phyloP scores from a whole-genome alignment of 2,329 filamentous ascomycete genomes.

The Aspergillus viridinutans region DNA sequence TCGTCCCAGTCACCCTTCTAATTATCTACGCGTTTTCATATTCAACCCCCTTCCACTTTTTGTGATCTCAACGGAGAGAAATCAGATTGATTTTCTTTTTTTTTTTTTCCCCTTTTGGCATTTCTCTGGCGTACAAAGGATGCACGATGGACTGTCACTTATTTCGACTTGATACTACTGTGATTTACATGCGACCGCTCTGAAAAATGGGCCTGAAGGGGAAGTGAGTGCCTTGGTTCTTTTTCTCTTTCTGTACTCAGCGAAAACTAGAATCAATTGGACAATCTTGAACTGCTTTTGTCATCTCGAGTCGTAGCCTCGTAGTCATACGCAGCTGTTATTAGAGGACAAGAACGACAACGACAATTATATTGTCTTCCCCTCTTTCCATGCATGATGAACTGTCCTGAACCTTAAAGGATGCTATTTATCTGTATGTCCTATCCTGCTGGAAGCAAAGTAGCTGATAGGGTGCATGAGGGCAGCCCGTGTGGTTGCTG shows the following conservation, averaged over 20 bases:
- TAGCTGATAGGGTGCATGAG: neutral
- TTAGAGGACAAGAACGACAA: neutral
- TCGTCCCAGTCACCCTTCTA: constrained; percentile 1
- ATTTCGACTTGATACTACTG: constrained; percentile 4
- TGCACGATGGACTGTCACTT: constrained; percentile 10
- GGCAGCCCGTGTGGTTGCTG: too few species aligned
- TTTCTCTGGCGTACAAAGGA: constrained; percentile 23
- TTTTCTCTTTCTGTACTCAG: neutral
- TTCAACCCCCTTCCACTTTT: neutral
- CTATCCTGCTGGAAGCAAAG: constrained; percentile 1
- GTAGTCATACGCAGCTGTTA: neutral
- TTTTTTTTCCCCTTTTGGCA: constrained; percentile 10
- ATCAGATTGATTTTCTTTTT: constrained; percentile 10
- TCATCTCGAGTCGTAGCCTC: neutral
- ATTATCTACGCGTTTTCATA: neutral
- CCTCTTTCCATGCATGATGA: neutral
- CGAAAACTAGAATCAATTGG: neutral
- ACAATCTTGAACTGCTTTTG: neutral
- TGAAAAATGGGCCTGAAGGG: neutral
- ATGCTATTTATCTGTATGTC: neutral
- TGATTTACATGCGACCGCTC: constrained; percentile 2
- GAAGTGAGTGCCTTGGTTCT: neutral
- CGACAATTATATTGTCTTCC: neutral
- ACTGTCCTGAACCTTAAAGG: constrained; percentile 1
- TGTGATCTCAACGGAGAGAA: constrained; percentile 14